phyloP scores from a whole-genome alignment of 768 basidiomycete genomes.

The Cystobasidiopsis lactophilus region DNA sequence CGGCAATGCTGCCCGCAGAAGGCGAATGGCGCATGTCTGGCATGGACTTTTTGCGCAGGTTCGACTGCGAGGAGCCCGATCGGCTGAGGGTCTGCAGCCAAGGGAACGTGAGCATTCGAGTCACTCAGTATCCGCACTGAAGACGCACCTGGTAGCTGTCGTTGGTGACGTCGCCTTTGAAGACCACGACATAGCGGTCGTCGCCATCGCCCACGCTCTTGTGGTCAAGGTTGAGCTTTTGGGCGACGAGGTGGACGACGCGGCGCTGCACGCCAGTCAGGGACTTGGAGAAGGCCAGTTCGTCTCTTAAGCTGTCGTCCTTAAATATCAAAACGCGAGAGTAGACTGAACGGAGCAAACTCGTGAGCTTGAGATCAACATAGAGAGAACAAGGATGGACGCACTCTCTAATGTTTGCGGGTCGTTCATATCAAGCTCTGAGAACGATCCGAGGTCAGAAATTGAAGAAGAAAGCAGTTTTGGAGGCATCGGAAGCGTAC shows the following conservation, averaged over 20 bases:
- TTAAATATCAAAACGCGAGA: constrained; percentile 91
- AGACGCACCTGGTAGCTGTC: background rate
- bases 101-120: no score
- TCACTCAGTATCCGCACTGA: background rate
- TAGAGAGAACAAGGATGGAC: no score
- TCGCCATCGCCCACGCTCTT: constrained; percentile 83
- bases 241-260: constrained; percentile 85
- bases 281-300: constrained; percentile 82
- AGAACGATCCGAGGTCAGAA: no score
- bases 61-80: constrained; percentile 26
- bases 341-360: constrained; percentile 32
- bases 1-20: background rate
- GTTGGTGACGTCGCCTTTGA: constrained; percentile 21
- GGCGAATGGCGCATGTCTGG: constrained; percentile 45
- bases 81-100: background rate
- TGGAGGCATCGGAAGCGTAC: no score
- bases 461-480: no score
- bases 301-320: constrained; percentile 89
- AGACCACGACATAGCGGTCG: constrained; percentile 81
- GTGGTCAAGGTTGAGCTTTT: constrained; percentile 86
- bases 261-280: constrained; percentile 65
- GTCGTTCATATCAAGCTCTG: constrained; percentile 85
- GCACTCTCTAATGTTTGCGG: constrained; percentile 65
- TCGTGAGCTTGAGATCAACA: no score
- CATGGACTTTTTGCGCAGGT: constrained; percentile 92